These are phyloP conservation scores for Sicyos edulis DNA, from an alignment of 306 rosid species.

Conservation along the genomic window DNA sequence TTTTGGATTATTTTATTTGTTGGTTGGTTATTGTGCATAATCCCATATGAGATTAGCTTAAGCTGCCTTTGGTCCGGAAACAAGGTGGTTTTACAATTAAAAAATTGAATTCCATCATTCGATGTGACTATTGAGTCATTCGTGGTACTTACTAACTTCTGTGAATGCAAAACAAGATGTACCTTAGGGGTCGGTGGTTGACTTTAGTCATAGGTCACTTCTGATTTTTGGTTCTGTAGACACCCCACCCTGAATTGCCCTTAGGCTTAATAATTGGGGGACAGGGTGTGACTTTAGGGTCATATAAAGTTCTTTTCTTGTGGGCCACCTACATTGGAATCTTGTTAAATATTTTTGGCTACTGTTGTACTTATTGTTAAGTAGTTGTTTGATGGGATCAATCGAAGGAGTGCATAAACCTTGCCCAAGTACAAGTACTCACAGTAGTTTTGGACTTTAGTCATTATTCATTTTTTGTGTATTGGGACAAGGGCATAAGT, in stretches of 20 bases:
- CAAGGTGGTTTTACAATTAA: conserved; percentile 4
- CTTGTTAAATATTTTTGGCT: neutral
- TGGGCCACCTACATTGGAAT: conserved; percentile 4
- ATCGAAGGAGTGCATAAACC: neutral
- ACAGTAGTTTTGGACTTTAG: neutral
- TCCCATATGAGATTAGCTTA: neutral
- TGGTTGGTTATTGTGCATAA: neutral
- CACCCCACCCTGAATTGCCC: neutral
- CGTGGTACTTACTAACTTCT: neutral
- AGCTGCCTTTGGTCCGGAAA: neutral
- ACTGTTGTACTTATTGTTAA: neutral
- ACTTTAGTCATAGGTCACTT: conserved; percentile 14
- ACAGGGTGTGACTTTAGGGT: neutral
- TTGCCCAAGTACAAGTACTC: neutral
- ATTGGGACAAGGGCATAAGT: neutral
- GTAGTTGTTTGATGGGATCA: neutral
- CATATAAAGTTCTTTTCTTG: neutral
- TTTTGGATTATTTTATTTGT: neutral
- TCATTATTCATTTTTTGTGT: neutral
- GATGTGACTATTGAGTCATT: conserved; percentile 7
- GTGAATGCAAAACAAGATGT: conserved; percentile 4
- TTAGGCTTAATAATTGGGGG: neutral
- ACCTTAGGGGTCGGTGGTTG: conserved; percentile 20
- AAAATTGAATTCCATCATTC: neutral
- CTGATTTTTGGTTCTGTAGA: conserved; percentile 1